These are phyloP conservation scores for Fusarium sp. DNA, from an alignment of 2,329 filamentous ascomycete genomes.

Conservation along the genomic window DNA sequence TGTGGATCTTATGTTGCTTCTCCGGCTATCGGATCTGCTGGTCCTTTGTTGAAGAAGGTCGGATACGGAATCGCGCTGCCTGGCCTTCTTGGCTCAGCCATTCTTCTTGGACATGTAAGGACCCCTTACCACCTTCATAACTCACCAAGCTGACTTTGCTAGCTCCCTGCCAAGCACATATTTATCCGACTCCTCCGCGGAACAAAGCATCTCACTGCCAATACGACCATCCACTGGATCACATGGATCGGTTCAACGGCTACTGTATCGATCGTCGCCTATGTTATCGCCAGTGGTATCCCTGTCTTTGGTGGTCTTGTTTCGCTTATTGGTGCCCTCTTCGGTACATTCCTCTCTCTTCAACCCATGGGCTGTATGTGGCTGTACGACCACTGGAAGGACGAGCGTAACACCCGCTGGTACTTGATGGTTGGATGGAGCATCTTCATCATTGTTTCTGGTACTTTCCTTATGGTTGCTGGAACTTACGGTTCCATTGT, in stretches of 20 bases:
- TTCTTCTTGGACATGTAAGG: slow-evolving; percentile 43
- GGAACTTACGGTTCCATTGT: slow-evolving; percentile 60
- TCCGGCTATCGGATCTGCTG: slow-evolving; percentile 60
- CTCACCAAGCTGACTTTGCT: no score
- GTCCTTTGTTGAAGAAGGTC: slow-evolving; percentile 56
- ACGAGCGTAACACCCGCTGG: slow-evolving; percentile 27
- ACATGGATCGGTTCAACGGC: slow-evolving; percentile 49
- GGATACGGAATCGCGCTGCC: slow-evolving; percentile 54
- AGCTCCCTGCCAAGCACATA: slow-evolving; percentile 29
- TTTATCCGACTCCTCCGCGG: slow-evolving; percentile 44
- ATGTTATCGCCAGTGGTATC: slow-evolving; percentile 42
- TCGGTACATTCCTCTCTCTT: slow-evolving; percentile 48
- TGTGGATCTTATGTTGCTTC: slow-evolving; percentile 60
- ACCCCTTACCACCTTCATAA: no score
- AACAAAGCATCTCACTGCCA: slow-evolving; percentile 47
- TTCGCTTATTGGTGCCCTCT: slow-evolving; percentile 47
- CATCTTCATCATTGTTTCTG: slow-evolving; percentile 24
- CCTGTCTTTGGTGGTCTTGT: slow-evolving; percentile 46
- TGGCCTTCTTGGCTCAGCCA: slow-evolving; percentile 45
- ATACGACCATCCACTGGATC: slow-evolving; percentile 47
- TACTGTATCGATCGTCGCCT: slow-evolving; percentile 42
- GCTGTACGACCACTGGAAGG: slow-evolving; percentile 46
- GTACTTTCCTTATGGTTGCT: slow-evolving; percentile 56
- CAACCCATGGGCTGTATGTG: slow-evolving; percentile 48
- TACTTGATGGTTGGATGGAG: slow-evolving; percentile 28